phyloP scores from a whole-genome alignment of 768 basidiomycete species.

The Suillus weaverae region DNA sequence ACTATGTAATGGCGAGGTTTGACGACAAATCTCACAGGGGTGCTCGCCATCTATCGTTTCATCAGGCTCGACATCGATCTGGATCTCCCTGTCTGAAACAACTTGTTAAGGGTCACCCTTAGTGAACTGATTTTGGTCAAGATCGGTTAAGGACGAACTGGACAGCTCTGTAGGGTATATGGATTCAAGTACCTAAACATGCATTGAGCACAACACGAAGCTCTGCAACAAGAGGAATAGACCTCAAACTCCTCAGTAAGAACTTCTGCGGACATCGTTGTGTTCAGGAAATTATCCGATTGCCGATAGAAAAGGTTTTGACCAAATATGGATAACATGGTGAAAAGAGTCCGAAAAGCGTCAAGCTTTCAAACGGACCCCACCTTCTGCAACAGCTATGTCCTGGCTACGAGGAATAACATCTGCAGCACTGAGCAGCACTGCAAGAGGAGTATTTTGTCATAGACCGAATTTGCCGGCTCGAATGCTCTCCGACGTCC shows the following conservation, averaged over 20 bases:
- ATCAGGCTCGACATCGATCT: constrained; percentile 88
- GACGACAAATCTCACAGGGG: constrained; percentile 41
- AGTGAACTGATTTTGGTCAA: constrained; percentile 39
- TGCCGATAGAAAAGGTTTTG: constrained; percentile 7
- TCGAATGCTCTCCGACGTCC: constrained; percentile 1
- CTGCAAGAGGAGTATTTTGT: not conserved
- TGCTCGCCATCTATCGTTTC: constrained; percentile 62
- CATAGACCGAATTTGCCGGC: not conserved
- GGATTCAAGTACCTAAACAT: constrained; percentile 82
- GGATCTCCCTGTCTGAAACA: constrained; percentile 76
- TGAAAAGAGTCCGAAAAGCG: not conserved
- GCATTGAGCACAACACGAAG: constrained; percentile 13
- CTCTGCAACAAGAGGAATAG: constrained; percentile 14
- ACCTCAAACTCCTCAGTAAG: constrained; percentile 93
- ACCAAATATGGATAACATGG: constrained; percentile 3
- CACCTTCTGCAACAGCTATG: constrained; percentile 1
- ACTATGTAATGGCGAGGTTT: constrained; percentile 3
- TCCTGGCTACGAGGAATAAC: constrained; percentile 4
- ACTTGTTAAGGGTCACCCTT: constrained; percentile 68
- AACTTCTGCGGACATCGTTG: constrained; percentile 59
- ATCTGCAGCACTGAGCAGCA: not conserved
- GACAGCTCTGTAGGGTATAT: constrained; percentile 94
- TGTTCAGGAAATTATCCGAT: constrained; percentile 12
- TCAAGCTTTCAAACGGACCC: not conserved
- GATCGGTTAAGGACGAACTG: constrained; percentile 61